Evolutionary conservation across 495 filamentous ascomycete genomes (phyloP).

Genomic region (Aspergillus asperescens): DNA sequence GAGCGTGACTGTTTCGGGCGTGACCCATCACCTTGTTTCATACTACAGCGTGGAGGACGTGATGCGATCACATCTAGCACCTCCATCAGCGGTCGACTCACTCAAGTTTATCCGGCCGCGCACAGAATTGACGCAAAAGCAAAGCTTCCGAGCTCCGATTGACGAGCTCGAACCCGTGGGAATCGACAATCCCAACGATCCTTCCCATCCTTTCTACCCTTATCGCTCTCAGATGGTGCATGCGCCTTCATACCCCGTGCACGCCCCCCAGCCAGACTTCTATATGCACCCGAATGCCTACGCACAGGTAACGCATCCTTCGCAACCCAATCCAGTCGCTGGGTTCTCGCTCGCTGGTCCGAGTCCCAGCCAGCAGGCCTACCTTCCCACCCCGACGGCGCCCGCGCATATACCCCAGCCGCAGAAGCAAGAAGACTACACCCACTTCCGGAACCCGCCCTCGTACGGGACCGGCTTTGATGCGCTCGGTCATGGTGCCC

Average conservation of each 20-base stretch:
- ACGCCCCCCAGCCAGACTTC: constrained; percentile 33
- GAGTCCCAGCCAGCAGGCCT: constrained; percentile 33
- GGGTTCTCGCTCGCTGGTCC: constrained; percentile 34
- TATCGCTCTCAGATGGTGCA: constrained; percentile 41
- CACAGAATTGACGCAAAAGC: constrained; percentile 53
- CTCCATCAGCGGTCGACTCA: constrained; percentile 53
- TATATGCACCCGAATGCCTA: constrained; percentile 36
- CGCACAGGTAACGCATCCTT: constrained; percentile 31
- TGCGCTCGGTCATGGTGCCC: constrained; percentile 29
- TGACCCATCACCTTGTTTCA: constrained; percentile 77
- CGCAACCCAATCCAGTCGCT: constrained; percentile 31
- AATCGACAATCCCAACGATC: constrained; percentile 37
- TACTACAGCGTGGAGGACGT: constrained; percentile 83
- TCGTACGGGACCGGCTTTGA: constrained; percentile 36
- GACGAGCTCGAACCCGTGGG: constrained; percentile 52
- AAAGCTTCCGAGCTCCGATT: constrained; percentile 66
- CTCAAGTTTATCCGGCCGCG: constrained; percentile 54
- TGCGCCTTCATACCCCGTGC: constrained; percentile 34
- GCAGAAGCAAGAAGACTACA: constrained; percentile 36
- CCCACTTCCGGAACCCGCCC: constrained; percentile 27
- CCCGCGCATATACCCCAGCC: constrained; percentile 12
- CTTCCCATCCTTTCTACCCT: constrained; percentile 35
- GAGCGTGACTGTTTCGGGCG: constrained; percentile 61
- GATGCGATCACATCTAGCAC: constrained; percentile 52
- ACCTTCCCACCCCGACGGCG: constrained; percentile 32